These are phyloP conservation scores for Elsinoe arachidis DNA, from an alignment of 2,329 filamentous ascomycete species.

Conservation along the genomic window DNA sequence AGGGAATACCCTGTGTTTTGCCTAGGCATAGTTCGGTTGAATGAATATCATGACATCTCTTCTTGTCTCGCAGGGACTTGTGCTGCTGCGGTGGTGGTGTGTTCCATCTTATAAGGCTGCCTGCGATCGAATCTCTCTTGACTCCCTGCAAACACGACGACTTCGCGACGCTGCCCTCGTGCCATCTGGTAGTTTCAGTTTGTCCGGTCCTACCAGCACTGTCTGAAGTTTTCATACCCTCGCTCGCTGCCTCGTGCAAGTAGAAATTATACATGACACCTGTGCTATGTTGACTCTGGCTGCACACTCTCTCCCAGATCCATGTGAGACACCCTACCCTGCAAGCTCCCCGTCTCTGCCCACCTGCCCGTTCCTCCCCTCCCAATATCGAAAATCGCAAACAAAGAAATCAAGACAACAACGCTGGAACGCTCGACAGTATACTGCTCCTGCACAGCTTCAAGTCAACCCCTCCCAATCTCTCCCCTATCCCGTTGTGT, in stretches of 20 bases:
- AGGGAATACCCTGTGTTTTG: neutral
- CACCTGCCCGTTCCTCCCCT: neutral
- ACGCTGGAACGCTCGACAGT: constrained; percentile 16
- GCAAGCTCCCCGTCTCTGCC: neutral
- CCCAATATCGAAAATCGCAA: neutral
- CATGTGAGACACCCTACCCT: too few species aligned
- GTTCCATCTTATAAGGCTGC: too few species aligned
- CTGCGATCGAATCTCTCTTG: too few species aligned
- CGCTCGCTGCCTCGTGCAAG: neutral
- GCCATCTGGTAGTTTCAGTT: neutral
- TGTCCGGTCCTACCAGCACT: neutral
- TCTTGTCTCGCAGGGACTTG: too few species aligned
- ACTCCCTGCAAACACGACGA: too few species aligned
- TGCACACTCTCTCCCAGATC: neutral
- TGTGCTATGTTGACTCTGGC: neutral
- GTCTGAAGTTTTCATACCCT: neutral
- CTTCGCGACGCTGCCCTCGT: too few species aligned
- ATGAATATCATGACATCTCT: neutral
- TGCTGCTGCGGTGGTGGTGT: too few species aligned
- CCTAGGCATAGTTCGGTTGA: neutral
- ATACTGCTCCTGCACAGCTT: neutral
- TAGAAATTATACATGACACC: constrained; percentile 11
- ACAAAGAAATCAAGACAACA: constrained; percentile 10
- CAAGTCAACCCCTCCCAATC: neutral
- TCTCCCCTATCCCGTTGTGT: neutral